Percentiles rank a stretch among this genome's conserved stretches.
These are phyloP conservation scores for Gynochthodes officinalis DNA, from an alignment of 257 asterid genomes.

Conservation along the genomic window DNA sequence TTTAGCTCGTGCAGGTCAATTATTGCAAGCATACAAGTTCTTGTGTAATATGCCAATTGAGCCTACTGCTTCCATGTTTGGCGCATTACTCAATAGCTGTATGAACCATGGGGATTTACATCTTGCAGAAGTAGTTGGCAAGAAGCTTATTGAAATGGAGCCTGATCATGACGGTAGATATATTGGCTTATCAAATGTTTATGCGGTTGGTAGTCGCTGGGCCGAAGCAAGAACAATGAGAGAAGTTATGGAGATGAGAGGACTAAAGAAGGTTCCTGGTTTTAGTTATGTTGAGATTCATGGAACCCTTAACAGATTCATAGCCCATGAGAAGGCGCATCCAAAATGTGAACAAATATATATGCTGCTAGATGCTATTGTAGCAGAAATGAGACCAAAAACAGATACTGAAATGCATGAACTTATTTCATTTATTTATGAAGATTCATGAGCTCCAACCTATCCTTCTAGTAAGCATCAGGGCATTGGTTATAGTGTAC, in stretches of 20 bases:
- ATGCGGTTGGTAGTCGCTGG: conserved; percentile 57
- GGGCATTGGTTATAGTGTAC: neutral
- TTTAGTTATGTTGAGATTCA: conserved; percentile 57
- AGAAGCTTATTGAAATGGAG: conserved; percentile 55
- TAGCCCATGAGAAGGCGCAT: conserved; percentile 64
- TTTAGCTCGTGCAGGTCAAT: conserved; percentile 69
- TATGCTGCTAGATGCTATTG: conserved; percentile 36
- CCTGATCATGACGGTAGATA: conserved; percentile 73
- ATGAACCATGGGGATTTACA: conserved; percentile 49
- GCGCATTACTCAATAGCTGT: conserved; percentile 70
- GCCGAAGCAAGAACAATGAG: conserved; percentile 56
- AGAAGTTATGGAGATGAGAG: conserved; percentile 62
- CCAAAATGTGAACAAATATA: conserved; percentile 42
- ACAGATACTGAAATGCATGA: conserved; percentile 23
- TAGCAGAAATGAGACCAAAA: conserved; percentile 45
- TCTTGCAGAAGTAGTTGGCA: conserved; percentile 67
- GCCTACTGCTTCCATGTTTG: conserved; percentile 65
- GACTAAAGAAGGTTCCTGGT: conserved; percentile 68
- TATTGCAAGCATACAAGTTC: conserved; percentile 47
- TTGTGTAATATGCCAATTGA: conserved; percentile 40
- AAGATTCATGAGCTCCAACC: neutral
- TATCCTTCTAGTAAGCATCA: neutral
- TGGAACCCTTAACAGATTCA: conserved; percentile 52
- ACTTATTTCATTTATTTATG: neutral
- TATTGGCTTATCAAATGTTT: conserved; percentile 66